Percentiles rank a stretch among this genome's conserved stretches.
Conservation (phyloP, 2,329 filamentous ascomycete species). For the Plectosphaerella sp. region DNA sequence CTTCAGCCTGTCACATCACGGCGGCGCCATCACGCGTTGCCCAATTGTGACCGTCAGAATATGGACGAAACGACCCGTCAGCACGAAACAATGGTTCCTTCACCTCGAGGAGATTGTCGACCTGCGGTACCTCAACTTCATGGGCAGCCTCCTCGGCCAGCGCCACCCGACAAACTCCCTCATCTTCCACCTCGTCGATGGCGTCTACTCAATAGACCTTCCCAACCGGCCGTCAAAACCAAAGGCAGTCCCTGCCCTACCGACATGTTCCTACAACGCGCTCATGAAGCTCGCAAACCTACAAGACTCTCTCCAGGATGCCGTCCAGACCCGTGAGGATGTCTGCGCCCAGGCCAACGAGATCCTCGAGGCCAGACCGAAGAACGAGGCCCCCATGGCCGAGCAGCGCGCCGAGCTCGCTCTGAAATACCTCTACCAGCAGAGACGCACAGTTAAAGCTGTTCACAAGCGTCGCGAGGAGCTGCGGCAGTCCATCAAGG, state of each 20-base stretch:
- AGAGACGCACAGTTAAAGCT: constrained; percentile 61
- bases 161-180: constrained; percentile 78
- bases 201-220: constrained; percentile 77
- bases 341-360: constrained; percentile 75
- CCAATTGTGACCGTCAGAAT: constrained; percentile 64
- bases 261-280: constrained; percentile 79
- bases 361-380: constrained; percentile 37
- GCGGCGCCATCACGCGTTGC: constrained; percentile 59
- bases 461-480: constrained; percentile 62
- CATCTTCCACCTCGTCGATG: constrained; percentile 80
- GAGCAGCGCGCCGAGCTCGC: constrained; percentile 44
- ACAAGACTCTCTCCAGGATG: constrained; percentile 88
- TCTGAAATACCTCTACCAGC: constrained; percentile 52
- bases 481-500: constrained; percentile 60
- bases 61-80: constrained; percentile 62
- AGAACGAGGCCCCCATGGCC: constrained; percentile 41
- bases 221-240: constrained; percentile 45
- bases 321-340: constrained; percentile 68
- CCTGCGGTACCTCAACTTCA: constrained; percentile 69
- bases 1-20: constrained; percentile 68
- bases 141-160: constrained; percentile 67
- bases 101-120: constrained; percentile 71
- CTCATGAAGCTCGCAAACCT: constrained; percentile 85
- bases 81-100: constrained; percentile 38
- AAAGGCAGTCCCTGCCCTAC: constrained; percentile 44